Conservation (phyloP, 345 rosid species). For the Corymbia maculata region DNA sequence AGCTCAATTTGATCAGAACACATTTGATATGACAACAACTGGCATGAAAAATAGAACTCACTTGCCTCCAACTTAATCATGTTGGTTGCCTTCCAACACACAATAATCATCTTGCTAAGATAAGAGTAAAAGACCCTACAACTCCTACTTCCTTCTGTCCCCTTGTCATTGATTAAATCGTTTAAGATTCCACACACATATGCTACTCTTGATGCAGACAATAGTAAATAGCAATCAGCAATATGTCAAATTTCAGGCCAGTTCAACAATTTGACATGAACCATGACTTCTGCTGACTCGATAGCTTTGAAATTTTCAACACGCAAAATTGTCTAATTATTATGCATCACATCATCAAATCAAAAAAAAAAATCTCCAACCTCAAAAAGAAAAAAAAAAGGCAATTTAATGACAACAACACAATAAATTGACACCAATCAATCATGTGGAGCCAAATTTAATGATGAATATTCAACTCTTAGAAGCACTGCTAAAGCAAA, state of each 20-base stretch:
- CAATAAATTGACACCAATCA: not conserved
- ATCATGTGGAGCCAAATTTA: not conserved
- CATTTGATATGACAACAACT: not conserved
- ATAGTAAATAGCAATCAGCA: not conserved
- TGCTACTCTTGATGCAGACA: not conserved
- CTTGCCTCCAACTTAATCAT: not conserved
- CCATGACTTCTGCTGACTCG: not conserved
- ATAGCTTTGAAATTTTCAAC: not conserved
- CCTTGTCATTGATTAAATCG: not conserved
- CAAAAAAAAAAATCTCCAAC: not conserved
- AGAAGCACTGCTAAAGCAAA: not conserved
- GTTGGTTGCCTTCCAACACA: not conserved
- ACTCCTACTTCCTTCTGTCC: not conserved
- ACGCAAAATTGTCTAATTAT: not conserved
- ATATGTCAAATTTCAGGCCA: not conserved
- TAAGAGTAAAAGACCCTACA: not conserved
- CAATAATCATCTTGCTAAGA: not conserved
- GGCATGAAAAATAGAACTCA: not conserved
- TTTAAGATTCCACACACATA: not conserved
- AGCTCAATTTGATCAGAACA: not conserved
- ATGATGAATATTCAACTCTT: not conserved
- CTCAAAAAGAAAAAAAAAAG: not conserved
- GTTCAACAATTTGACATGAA: not conserved
- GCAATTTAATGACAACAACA: not conserved
- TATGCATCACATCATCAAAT: not conserved